Base-by-base conservation (phyloP, 208 protist species). In the Phytomonas sp. region DNA sequence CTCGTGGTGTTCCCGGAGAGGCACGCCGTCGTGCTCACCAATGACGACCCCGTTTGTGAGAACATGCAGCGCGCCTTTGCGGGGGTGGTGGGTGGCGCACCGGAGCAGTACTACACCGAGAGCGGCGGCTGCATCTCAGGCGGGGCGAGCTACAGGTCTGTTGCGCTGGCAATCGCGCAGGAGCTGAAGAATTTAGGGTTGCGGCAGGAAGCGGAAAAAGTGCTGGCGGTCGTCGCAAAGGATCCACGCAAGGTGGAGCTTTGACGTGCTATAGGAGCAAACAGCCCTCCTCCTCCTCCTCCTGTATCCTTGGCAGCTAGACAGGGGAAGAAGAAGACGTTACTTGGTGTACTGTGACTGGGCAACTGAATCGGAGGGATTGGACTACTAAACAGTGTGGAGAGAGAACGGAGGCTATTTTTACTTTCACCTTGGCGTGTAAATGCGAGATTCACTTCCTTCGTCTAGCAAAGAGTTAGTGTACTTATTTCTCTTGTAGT, bases 1-100 rank as follows among this genome's bases (percentile, higher is more conserved):
- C 79, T 95, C 28, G 61, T 93, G 34, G 71, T 92, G 73, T 82
- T 89, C 61, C 87, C 89, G 5, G 89, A 95, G 75, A 80, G 72
- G 56, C 69, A 81, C 64, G 65, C 72, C 36, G 89, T 95, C 1
- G 82, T 93, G 23, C 72, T 93, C 32, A 71, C 85, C 40, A 91
- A 88, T 68, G 89, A 95, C 71, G 84, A 89, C 26, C 76, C 83
- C 29, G 46, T 80, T 23, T 78, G 81, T 36, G 85, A 89, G 77
- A 81, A 90, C 60, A 77, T 95, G 20, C 78, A 88, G 73, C 71
- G 81, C 60, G 87, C 87, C 51, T 91, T 82, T 71, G 87, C 85
- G 13, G 87, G 89, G n/a, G 68, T 81, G 33, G 51, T 87, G 5
- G 89, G 89, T 34, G 89, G 89, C 60, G 82, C 70, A 2, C 80